phyloP scores from a whole-genome alignment of 2,329 filamentous ascomycete genomes.

The Nemania sp. region DNA sequence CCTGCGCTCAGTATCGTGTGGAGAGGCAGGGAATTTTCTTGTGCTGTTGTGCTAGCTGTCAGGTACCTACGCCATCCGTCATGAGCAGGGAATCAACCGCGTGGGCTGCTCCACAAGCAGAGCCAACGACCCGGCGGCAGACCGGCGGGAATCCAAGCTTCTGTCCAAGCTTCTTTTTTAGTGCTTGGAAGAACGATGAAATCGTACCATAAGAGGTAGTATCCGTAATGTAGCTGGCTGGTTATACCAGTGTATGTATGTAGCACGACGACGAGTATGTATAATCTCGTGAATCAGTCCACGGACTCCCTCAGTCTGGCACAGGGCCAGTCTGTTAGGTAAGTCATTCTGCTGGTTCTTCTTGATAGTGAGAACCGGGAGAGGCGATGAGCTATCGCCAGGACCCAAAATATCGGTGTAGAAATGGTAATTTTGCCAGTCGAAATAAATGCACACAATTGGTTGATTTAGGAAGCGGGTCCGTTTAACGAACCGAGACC shows the following conservation, averaged over 20 bases:
- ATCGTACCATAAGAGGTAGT: neutral
- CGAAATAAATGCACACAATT: constrained; percentile 39
- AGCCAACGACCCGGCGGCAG: no score
- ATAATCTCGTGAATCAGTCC: no score
- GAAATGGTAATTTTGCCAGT: constrained; percentile 42
- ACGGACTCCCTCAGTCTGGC: no score
- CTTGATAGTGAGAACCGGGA: neutral
- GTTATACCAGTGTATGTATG: neutral
- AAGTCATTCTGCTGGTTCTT: no score
- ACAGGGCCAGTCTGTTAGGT: no score
- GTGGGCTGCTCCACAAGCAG: constrained; percentile 27
- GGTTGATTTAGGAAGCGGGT: constrained; percentile 40
- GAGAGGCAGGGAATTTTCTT: constrained; percentile 4
- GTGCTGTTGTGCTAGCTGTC: constrained; percentile 1
- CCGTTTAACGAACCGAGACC: constrained; percentile 19
- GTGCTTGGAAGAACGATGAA: neutral
- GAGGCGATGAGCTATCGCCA: constrained; percentile 7
- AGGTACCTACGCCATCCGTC: constrained; percentile 2
- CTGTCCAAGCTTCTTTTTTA: constrained; percentile 7
- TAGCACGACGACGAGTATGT: neutral
- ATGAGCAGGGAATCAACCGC: constrained; percentile 21
- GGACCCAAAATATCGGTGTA: constrained; percentile 45
- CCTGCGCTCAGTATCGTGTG: neutral
- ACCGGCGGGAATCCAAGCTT: constrained; percentile 5
- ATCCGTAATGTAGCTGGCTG: neutral